Evolutionary conservation across 176 grass and related monocot genomes (phyloP).

Genomic region (Carex littledalei): DNA sequence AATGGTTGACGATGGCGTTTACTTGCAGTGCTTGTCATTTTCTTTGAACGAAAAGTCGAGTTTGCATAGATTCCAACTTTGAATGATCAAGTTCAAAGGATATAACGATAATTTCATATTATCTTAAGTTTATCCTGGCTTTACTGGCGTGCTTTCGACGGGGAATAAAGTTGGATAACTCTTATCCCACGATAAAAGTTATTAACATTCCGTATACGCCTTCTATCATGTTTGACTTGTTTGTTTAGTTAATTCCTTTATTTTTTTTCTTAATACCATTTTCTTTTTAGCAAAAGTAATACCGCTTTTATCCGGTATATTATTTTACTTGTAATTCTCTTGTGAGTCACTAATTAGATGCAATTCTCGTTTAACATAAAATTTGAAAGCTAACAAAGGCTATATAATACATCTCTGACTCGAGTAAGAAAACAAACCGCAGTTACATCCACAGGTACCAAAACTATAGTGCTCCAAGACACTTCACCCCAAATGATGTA

Average conservation of each 20-base stretch:
- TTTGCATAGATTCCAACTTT: constrained; percentile 13
- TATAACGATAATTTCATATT: neutral
- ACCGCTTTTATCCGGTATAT: neutral
- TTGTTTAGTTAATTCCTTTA: neutral
- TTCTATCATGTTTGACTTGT: neutral
- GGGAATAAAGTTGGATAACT: constrained; percentile 13
- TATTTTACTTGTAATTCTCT: neutral
- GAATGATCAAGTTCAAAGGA: neutral
- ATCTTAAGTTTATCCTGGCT: neutral
- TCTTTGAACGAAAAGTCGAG: constrained; percentile 4
- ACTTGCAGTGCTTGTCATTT: neutral
- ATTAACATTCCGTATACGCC: neutral
- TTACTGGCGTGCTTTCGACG: constrained; percentile 5
- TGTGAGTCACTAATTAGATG: neutral
- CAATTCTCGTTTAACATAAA: neutral
- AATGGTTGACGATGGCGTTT: constrained; percentile 19
- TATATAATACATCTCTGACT: neutral
- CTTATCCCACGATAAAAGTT: neutral
- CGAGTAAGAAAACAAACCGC: neutral
- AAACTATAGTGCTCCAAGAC: neutral
- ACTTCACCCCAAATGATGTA: neutral
- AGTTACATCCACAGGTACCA: neutral
- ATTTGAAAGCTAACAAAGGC: neutral
- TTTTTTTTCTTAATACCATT: neutral
- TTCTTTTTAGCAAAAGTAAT: neutral